Conservation (phyloP, 2,329 filamentous ascomycete genomes). For the Hymenotorrendiella dingleyae region DNA sequence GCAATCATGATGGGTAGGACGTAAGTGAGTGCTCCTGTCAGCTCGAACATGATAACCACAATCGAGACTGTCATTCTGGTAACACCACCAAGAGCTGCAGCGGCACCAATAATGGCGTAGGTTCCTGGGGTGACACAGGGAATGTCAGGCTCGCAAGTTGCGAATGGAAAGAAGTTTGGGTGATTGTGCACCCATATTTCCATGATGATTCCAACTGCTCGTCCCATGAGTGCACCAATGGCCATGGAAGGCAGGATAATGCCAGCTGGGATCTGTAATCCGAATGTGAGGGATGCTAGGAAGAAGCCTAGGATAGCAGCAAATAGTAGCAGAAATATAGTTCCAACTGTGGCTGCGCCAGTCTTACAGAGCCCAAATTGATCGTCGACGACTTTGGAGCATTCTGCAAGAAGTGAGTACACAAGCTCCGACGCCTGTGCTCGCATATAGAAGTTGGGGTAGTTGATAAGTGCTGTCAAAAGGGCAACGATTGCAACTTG, state of each 20-base stretch:
- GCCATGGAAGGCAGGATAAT: conserved; percentile 96
- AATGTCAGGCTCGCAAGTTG: conserved; percentile 75
- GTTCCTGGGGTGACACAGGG: conserved; percentile 90
- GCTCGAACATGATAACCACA: conserved; percentile 98
- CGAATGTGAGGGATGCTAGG: conserved; percentile 83
- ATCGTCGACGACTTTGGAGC: conserved; percentile 74
- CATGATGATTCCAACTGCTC: conserved; percentile 82
- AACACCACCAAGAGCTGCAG: conserved; percentile 86
- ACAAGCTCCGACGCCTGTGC: conserved; percentile 88
- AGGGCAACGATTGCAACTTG: conserved; percentile 78
- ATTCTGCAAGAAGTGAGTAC: conserved; percentile 87
- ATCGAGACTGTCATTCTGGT: conserved; percentile 97
- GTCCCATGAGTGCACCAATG: conserved; percentile 84
- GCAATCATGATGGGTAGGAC: conserved; percentile 98
- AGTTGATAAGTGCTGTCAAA: conserved; percentile 84
- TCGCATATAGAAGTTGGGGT: conserved; percentile 93
- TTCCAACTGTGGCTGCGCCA: conserved; percentile 73
- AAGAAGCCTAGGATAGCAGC: conserved; percentile 80
- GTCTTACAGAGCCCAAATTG: conserved; percentile 86
- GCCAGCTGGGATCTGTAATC: conserved; percentile 87
- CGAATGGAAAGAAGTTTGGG: conserved; percentile 71
- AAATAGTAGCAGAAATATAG: conserved; percentile 75
- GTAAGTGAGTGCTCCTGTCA: conserved; percentile 92
- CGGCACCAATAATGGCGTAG: conserved; percentile 93
- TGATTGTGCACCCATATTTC: conserved; percentile 80